phyloP scores from a whole-genome alignment of 73 alveolate genomes.

The Tetrahymena elliotti region DNA sequence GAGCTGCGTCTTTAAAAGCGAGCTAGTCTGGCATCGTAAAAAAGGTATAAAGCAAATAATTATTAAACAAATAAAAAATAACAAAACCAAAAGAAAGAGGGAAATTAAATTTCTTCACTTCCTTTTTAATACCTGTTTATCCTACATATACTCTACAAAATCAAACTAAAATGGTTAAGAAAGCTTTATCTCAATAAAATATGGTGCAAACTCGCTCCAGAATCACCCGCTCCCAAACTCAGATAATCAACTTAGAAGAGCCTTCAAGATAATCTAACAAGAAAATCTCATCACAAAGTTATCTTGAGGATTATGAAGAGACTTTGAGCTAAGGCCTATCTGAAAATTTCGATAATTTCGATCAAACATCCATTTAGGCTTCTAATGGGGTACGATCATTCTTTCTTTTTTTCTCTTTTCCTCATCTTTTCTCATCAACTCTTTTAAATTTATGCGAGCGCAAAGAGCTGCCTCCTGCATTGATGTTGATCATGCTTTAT shows the following conservation, averaged over 20 bases:
- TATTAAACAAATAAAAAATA: not conserved
- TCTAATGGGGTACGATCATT: not conserved
- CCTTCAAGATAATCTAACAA: not conserved
- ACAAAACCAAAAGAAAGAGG: slow-evolving; percentile 1
- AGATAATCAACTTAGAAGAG: not conserved
- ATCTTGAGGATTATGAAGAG: not conserved
- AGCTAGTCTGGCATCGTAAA: not conserved
- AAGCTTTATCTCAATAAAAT: not conserved
- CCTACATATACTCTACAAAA: not conserved
- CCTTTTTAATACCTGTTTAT: not conserved
- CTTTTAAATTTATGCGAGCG: not conserved
- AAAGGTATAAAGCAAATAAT: not conserved
- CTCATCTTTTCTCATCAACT: not conserved
- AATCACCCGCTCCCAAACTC: not conserved
- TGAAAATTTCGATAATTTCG: not conserved
- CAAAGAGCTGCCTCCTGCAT: too few species aligned
- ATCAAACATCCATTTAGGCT: not conserved
- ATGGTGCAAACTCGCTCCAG: not conserved
- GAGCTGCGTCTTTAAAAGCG: not conserved
- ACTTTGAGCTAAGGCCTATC: not conserved
- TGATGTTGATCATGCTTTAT: not conserved
- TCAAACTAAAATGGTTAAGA: not conserved
- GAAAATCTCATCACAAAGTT: not conserved
- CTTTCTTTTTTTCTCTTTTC: not conserved
- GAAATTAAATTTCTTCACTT: not conserved